phyloP scores from a whole-genome alignment of 2,329 filamentous ascomycete species.

The Aspergillus persii region DNA sequence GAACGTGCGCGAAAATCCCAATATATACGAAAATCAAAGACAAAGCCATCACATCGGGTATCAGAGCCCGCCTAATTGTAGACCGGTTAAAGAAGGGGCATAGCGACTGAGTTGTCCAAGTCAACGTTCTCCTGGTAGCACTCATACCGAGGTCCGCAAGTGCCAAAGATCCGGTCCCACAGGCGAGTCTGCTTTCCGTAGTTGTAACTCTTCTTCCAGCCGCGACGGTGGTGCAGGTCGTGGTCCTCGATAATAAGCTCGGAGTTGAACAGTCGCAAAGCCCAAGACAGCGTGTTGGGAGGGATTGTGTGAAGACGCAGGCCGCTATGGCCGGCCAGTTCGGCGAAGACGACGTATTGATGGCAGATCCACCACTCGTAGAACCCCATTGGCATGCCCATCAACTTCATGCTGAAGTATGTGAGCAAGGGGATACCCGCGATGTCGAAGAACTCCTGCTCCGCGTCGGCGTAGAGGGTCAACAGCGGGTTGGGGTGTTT shows the following conservation, averaged over 20 bases:
- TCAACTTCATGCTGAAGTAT: slow-evolving; percentile 35
- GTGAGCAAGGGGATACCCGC: slow-evolving; percentile 42
- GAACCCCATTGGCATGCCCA: slow-evolving; percentile 46
- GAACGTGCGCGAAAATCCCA: neutral
- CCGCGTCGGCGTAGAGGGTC: slow-evolving; percentile 43
- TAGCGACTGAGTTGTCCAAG: slow-evolving; percentile 21
- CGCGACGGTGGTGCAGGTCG: slow-evolving; percentile 40
- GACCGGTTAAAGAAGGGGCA: slow-evolving; percentile 29
- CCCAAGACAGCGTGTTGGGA: slow-evolving; percentile 34
- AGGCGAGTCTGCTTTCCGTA: slow-evolving; percentile 43
- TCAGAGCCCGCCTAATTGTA: neutral
- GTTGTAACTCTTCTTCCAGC: slow-evolving; percentile 40
- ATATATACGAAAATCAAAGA: neutral
- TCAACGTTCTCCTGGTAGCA: slow-evolving; percentile 31
- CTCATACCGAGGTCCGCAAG: slow-evolving; percentile 38
- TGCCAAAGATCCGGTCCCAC: slow-evolving; percentile 40
- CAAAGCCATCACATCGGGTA: neutral
- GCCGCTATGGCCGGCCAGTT: slow-evolving; percentile 22
- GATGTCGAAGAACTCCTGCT: slow-evolving; percentile 46
- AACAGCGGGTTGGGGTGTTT: slow-evolving; percentile 47
- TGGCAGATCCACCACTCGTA: slow-evolving; percentile 51
- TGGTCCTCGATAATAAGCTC: slow-evolving; percentile 47
- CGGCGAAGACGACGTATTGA: slow-evolving; percentile 43
- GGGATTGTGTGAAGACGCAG: slow-evolving; percentile 35
- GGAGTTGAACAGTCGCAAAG: slow-evolving; percentile 32